Percentiles rank a stretch among this genome's conserved stretches.
Conservation (phyloP, 1,139 yeast genomes). For the Trichomonascaceae sp. region DNA sequence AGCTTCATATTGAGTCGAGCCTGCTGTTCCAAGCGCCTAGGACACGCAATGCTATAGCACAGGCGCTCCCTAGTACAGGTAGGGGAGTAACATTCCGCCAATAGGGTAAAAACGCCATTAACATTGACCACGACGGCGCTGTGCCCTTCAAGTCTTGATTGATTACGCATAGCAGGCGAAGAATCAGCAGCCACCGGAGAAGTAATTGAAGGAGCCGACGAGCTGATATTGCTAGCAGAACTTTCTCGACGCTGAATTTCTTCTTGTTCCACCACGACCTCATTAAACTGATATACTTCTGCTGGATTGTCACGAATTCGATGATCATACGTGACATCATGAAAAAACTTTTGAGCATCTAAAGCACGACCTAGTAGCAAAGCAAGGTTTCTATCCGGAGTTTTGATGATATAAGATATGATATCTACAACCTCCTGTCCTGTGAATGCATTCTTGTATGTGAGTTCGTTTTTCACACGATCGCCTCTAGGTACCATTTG, state of each 20-base stretch:
- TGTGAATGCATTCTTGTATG: slow-evolving; percentile 89
- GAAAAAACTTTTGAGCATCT: slow-evolving; percentile 91
- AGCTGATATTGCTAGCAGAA: slow-evolving; percentile 6
- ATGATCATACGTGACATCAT: slow-evolving; percentile 94
- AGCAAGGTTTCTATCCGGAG: slow-evolving; percentile 88
- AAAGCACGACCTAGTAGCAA: slow-evolving; percentile 81
- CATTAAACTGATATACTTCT: slow-evolving; percentile 86
- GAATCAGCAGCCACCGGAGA: neutral
- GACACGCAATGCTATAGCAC: slow-evolving; percentile 97
- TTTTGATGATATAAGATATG: slow-evolving; percentile 75
- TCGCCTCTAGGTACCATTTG: slow-evolving; percentile 68
- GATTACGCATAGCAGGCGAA: neutral
- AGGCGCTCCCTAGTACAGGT: slow-evolving; percentile 85
- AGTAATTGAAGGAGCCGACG: neutral
- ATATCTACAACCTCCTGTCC: slow-evolving; percentile 93
- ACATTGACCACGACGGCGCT: slow-evolving; percentile 37
- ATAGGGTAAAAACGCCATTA: slow-evolving; percentile 86
- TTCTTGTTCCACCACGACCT: slow-evolving; percentile 33
- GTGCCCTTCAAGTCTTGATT: slow-evolving; percentile 2
- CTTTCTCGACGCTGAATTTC: slow-evolving; percentile 9
- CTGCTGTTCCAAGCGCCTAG: slow-evolving; percentile 91
- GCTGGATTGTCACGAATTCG: slow-evolving; percentile 78
- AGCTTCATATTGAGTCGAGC: slow-evolving; percentile 86
- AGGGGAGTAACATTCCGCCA: slow-evolving; percentile 94
- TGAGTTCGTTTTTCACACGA: slow-evolving; percentile 86